Evolutionary conservation across 2,329 filamentous ascomycete species (phyloP).

Genomic region (Neopestalotiopsis clavispora): DNA sequence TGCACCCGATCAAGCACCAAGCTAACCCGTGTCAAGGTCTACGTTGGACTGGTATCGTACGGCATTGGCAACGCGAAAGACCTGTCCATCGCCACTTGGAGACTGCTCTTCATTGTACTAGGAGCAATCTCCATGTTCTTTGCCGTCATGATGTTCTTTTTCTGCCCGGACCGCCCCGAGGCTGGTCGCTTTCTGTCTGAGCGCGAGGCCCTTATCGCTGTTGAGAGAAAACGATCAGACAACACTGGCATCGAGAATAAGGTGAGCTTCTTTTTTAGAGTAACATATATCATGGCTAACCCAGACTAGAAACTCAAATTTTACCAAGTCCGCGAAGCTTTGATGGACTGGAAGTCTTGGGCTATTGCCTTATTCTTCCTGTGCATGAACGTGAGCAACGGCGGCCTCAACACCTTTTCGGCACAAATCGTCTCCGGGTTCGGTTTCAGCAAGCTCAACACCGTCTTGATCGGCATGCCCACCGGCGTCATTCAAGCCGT

Average conservation of each 20-base stretch:
- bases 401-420: neutral
- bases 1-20: slow-evolving; percentile 31
- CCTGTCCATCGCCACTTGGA: neutral
- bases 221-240: neutral
- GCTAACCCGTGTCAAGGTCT: slow-evolving; percentile 33
- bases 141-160: neutral
- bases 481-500: neutral
- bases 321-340: slow-evolving; percentile 1
- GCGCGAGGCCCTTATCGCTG: neutral
- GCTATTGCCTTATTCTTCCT: neutral
- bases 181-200: neutral
- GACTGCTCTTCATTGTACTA: neutral
- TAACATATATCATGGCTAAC: neutral
- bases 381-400: neutral
- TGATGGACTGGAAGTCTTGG: slow-evolving; percentile 6
- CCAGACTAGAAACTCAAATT: neutral
- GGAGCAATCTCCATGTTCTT: neutral
- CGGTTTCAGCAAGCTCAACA: slow-evolving; percentile 6
- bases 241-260: neutral
- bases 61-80: neutral
- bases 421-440: slow-evolving; percentile 6
- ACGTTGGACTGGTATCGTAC: slow-evolving; percentile 30
- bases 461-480: neutral
- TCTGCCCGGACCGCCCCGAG: neutral
- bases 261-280: neutral